Evolutionary conservation across 2,329 filamentous ascomycete species (phyloP).

Genomic region (Aspergillus fumigatiaffinis): DNA sequence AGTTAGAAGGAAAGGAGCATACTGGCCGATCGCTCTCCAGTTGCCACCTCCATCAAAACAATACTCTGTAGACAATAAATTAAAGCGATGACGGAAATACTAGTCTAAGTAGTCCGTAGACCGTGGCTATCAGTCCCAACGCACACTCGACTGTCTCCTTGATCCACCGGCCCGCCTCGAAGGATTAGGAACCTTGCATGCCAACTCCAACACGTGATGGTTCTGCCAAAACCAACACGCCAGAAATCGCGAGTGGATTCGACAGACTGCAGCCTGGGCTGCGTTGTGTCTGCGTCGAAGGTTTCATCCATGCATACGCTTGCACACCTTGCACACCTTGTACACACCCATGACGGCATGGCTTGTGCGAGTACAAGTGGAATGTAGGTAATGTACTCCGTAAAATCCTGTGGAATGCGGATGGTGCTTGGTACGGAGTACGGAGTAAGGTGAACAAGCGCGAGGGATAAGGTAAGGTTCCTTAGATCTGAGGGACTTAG

Average conservation of each 20-base stretch:
- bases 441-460: too few relatives aligned
- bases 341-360: background rate
- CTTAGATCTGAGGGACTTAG: background rate
- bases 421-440: background rate
- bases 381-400: background rate
- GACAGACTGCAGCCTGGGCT: too few relatives aligned
- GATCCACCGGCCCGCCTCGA: background rate
- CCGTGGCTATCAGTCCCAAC: background rate
- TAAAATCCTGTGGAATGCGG: background rate
- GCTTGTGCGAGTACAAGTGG: background rate
- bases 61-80: background rate
- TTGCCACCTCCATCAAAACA: background rate
- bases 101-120: background rate
- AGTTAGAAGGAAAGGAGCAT: background rate
- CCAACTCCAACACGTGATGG: conserved; percentile 3
- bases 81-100: too few relatives aligned
- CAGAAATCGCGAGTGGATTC: background rate
- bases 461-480: too few relatives aligned
- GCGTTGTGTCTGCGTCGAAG: background rate
- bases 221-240: background rate
- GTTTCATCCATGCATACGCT: background rate
- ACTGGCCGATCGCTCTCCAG: background rate
- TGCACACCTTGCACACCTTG: background rate
- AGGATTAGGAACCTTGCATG: conserved; percentile 1
- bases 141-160: background rate